A percentile compares a stretch with the other conserved stretches of the same genome.
Conservation (phyloP, 208 protist genomes). For the Tritrichomonas musculus region DNA sequence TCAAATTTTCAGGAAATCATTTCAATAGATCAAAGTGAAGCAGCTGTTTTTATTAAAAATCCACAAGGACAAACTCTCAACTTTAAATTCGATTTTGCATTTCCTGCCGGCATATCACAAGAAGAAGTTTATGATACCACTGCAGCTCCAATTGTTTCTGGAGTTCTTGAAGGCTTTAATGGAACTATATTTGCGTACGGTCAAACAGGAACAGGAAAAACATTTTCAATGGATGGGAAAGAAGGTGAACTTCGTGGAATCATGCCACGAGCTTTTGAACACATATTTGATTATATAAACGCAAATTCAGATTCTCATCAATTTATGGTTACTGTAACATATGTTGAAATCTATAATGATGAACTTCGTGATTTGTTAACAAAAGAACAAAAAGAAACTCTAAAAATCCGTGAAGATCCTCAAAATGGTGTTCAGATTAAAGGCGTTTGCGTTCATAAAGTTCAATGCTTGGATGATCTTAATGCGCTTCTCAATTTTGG, state of each 20-base stretch:
- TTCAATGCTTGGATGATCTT: neutral
- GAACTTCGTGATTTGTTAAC: constrained; percentile 51
- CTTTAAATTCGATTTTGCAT: constrained; percentile 46
- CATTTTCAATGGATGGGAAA: constrained; percentile 46
- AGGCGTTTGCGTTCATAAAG: neutral
- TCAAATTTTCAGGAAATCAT: neutral
- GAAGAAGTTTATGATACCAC: constrained; percentile 44
- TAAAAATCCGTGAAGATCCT: constrained; percentile 27
- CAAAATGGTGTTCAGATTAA: neutral
- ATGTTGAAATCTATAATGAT: constrained; percentile 58
- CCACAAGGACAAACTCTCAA: neutral
- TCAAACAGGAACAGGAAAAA: constrained; percentile 49
- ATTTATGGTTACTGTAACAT: constrained; percentile 43
- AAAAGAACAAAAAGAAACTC: constrained; percentile 1
- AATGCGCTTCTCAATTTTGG: neutral
- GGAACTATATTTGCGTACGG: constrained; percentile 50
- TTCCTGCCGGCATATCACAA: constrained; percentile 33
- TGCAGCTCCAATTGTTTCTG: constrained; percentile 42
- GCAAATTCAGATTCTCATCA: constrained; percentile 1
- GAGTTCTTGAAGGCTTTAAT: constrained; percentile 43
- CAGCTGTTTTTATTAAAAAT: neutral
- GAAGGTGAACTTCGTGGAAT: constrained; percentile 37
- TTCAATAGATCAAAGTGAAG: neutral
- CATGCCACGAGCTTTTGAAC: constrained; percentile 47
- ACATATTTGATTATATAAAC: constrained; percentile 41